Percentiles rank a stretch among this genome's conserved stretches.
phyloP scores from a whole-genome alignment of 805 yeast species.

The Ascoidea rubescens region DNA sequence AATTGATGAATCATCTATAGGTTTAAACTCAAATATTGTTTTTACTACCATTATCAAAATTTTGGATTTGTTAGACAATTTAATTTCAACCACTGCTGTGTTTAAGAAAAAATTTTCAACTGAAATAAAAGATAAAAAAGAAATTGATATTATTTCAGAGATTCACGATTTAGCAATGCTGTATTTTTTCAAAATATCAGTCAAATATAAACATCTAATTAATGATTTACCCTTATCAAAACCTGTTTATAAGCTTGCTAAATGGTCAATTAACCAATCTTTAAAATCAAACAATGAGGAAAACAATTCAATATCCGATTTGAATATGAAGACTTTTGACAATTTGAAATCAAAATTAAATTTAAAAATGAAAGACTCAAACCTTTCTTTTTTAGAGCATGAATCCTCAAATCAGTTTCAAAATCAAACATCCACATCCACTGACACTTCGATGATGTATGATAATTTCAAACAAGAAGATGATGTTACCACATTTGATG shows the following conservation, averaged over 20 bases:
- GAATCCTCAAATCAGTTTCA: too few species aligned
- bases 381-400: too few species aligned
- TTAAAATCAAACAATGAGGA: neutral
- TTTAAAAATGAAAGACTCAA: too few species aligned
- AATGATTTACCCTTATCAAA: slow-evolving; percentile 26
- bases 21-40: slow-evolving; percentile 34
- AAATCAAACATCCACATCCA: neutral
- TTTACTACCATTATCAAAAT: slow-evolving; percentile 43
- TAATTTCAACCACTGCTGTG: slow-evolving; percentile 17
- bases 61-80: slow-evolving; percentile 42
- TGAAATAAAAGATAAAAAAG: slow-evolving; percentile 11
- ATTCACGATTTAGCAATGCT: slow-evolving; percentile 52
- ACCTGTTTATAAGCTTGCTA: neutral
- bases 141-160: slow-evolving; percentile 31
- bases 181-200: slow-evolving; percentile 50
- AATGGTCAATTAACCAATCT: neutral
- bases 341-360: neutral
- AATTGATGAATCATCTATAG: slow-evolving; percentile 32
- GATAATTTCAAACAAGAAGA: neutral
- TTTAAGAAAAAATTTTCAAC: slow-evolving; percentile 10
- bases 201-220: slow-evolving; percentile 46
- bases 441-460: neutral
- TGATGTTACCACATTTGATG: neutral
- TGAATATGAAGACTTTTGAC: too few species aligned
- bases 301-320: neutral